Base-by-base conservation (phyloP, 1,284 basidiomycete genomes). In the Neonothopanus nambi region DNA sequence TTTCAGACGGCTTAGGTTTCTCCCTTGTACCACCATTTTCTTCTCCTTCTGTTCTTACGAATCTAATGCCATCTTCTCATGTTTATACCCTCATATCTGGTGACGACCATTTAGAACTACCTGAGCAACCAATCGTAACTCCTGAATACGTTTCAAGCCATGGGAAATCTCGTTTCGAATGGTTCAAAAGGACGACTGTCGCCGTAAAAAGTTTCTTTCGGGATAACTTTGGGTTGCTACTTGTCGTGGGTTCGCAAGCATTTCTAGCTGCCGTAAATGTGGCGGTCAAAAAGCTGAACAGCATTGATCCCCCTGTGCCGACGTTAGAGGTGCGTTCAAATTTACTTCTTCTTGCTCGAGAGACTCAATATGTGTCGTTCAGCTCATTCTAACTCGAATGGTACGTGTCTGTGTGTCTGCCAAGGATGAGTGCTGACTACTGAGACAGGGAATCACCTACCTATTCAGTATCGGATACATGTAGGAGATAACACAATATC, bases 221-320 rank as follows among this genome's bases (percentile, higher is more conserved):
- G 20, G 30, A 42, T 21, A 90, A 90, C 65, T 67, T 75, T 2
- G 88, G 87, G 12, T 64, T 91, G 51, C 67, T 87, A 30, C 70
- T 88, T 26, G 76, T 90, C 24, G 78, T 79, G 17, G 68, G 71
- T 1, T 71, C 84, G 11, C 82, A 88, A 63, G 72, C 78, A 13
- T 87, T 87, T 66, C 82, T 85, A 50, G 77, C 84, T 6, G 61
- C 77, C 23, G 84, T 84, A 78, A 81, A 81, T 54, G 74, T 82
- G 2, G 72, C 75, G 18, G 85, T 86, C 53, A 88, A 89, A 68
- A 74, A 74, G 50, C 65, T 89, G 58, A 80, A 83, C 61, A 70
- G 68, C 24, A 69, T 85, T 11, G 81, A 85, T 57, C 75, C 79
- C 8, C 84, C 81, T 0, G 78, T 85, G 6, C 76, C 81, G 6